A percentile compares a stretch with the other conserved stretches of the same genome.
Evolutionary conservation across 2,329 filamentous ascomycete genomes (phyloP).

Genomic region (Lasiodiplodia sp.): DNA sequence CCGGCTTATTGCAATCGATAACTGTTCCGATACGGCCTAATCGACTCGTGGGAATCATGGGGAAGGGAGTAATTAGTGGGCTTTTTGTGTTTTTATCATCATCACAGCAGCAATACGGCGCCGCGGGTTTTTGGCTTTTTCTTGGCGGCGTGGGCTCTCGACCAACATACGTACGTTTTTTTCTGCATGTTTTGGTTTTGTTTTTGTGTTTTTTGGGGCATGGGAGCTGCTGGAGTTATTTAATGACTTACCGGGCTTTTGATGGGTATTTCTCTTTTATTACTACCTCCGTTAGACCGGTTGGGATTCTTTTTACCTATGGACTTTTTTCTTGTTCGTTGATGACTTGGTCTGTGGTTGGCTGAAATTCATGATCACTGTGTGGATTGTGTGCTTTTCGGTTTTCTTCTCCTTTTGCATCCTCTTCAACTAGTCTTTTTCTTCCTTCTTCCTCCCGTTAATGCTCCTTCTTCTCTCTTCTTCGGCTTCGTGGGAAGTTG

Average conservation of each 20-base stretch:
- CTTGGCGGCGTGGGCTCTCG: background rate
- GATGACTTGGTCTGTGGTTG: no score
- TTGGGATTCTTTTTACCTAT: background rate
- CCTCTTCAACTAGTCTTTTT: no score
- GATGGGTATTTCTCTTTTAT: background rate
- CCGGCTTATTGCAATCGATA: background rate
- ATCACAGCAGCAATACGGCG: background rate
- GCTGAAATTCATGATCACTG: no score
- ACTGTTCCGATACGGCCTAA: background rate
- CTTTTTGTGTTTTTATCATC: background rate
- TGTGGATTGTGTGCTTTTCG: no score
- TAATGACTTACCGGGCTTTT: no score
- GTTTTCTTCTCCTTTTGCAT: background rate
- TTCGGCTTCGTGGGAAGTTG: no score
- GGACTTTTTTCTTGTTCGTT: background rate
- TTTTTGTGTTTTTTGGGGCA: background rate
- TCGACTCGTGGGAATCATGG: background rate
- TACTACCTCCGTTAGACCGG: background rate
- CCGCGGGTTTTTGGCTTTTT: background rate
- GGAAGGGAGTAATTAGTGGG: slow-evolving; percentile 16
- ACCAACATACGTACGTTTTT: background rate
- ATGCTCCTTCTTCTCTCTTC: no score
- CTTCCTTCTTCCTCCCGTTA: no score
- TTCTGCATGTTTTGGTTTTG: background rate
- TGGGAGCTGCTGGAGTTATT: no score